These are phyloP conservation scores for Cryptosporidium ubiquitum DNA, from an alignment of 169 alveolate species.

Conservation along the genomic window DNA sequence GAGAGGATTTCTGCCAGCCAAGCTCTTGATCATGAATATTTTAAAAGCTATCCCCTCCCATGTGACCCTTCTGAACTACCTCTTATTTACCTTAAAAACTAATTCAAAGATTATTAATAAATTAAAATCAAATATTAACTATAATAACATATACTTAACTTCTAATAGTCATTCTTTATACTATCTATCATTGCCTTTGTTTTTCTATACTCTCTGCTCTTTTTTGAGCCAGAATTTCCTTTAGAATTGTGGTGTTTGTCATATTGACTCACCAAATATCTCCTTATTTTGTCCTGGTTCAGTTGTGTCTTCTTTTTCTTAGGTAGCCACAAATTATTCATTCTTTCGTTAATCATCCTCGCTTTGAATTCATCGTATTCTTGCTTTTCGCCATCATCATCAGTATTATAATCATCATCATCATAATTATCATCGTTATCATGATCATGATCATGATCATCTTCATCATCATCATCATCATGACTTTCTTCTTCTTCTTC, in stretches of 20 bases:
- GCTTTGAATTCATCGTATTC: constrained; percentile 15
- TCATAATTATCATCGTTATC: constrained; percentile 77
- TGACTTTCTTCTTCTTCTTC: constrained; percentile 64
- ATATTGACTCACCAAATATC: constrained; percentile 1
- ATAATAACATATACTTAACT: background rate
- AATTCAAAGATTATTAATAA: background rate
- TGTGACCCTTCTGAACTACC: constrained; percentile 72
- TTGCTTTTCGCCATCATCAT: constrained; percentile 16
- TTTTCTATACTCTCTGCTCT: constrained; percentile 67
- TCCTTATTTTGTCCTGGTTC: constrained; percentile 25
- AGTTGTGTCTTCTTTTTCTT: constrained; percentile 10
- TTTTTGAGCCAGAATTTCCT: constrained; percentile 54
- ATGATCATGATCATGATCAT: constrained; percentile 70
- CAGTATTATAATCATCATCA: constrained; percentile 59
- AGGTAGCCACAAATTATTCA: constrained; percentile 37
- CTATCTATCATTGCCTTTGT: constrained; percentile 67
- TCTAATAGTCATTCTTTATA: constrained; percentile 21
- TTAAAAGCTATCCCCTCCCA: constrained; percentile 74
- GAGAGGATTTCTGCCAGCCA: constrained; percentile 85
- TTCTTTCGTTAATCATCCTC: background rate
- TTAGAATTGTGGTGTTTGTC: constrained; percentile 38
- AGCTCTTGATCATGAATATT: constrained; percentile 85
- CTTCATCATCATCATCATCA: constrained; percentile 70
- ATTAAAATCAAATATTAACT: background rate
- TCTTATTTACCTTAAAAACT: constrained; percentile 3